These are phyloP conservation scores for Thyridium curvatum DNA, from an alignment of 2,329 filamentous ascomycete genomes.

Conservation along the genomic window DNA sequence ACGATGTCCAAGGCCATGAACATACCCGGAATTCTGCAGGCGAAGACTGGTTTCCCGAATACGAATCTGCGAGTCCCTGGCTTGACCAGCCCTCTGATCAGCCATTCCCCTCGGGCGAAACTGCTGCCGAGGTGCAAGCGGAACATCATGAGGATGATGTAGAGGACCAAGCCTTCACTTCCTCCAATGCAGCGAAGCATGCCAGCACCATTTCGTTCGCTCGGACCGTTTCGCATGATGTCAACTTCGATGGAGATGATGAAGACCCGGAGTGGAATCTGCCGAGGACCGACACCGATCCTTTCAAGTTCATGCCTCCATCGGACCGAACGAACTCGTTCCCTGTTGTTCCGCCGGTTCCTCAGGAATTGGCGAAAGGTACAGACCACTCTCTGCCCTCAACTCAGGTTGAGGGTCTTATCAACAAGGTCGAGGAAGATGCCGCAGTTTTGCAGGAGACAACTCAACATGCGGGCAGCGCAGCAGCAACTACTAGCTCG, in stretches of 20 bases:
- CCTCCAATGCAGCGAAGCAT: constrained; percentile 40
- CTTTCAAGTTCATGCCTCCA: constrained; percentile 53
- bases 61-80: constrained; percentile 18
- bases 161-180: constrained; percentile 6
- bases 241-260: constrained; percentile 53
- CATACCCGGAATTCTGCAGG: not conserved
- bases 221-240: constrained; percentile 56
- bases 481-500: constrained; percentile 4
- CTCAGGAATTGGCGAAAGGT: constrained; percentile 18
- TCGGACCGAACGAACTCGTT: constrained; percentile 58
- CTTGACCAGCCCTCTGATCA: constrained; percentile 3
- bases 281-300: constrained; percentile 45
- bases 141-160: not conserved
- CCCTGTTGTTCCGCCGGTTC: constrained; percentile 44
- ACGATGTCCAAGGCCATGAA: not conserved
- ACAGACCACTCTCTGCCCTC: constrained; percentile 34
- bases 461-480: constrained; percentile 30
- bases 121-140: not conserved
- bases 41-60: constrained; percentile 23
- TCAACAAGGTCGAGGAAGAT: constrained; percentile 45
- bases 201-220: constrained; percentile 57
- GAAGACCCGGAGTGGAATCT: constrained; percentile 52
- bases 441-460: constrained; percentile 13
- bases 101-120: no score
- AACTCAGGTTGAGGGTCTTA: constrained; percentile 46